Evolutionary conservation across 2,329 filamentous ascomycete genomes (phyloP), one percentile per base, ranked within the genome.

Genomic region (Colletotrichum limetticola): DNA sequence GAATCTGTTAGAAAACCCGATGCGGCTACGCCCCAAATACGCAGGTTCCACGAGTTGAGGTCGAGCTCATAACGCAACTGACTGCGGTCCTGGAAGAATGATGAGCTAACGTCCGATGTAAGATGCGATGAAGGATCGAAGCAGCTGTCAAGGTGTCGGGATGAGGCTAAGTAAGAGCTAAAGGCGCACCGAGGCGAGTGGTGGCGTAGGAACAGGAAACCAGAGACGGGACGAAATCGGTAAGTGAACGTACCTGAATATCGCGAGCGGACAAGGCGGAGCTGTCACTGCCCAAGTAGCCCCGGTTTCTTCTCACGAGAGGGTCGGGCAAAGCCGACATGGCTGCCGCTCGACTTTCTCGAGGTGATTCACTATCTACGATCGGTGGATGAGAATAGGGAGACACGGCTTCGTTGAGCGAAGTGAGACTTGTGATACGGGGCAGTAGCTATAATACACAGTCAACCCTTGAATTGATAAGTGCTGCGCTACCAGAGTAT

Each of bases 1-100:
- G 86, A 88, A 75, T 88, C 87, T 37, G 87, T 88, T 26, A 89
- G 80, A 74, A 88, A 89, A 9, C 87, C 87, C 0, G 87, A 88
- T 58, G 87, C 87, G n/a, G 86, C 86, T 35, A 89, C 86, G 3
- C 85, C 86, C 86, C 86, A 88, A 56, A 88, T 88, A 55, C 87
- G 83, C 63, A 88, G 78, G 76, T 88, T 89, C 86, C 86, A 89
- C 1, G 85, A 85, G 76, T 89, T 89, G 22, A 89, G 80, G 73
- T 89, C 86, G 46, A 89, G 83, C 76, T 88, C 86, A 76, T 88
- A 88, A 71, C 86, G 84, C 46, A 89, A 76, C 75, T 88, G 87
- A 68, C 84, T 82, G 62, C 87, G 86, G 77, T 88, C 86, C 86
- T 88, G 75, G 8, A 49, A 46, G 12, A 52, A n/a, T 24, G 24